phyloP scores from a whole-genome alignment of 805 yeast genomes.

The Myxozyma vanderwaltii region DNA sequence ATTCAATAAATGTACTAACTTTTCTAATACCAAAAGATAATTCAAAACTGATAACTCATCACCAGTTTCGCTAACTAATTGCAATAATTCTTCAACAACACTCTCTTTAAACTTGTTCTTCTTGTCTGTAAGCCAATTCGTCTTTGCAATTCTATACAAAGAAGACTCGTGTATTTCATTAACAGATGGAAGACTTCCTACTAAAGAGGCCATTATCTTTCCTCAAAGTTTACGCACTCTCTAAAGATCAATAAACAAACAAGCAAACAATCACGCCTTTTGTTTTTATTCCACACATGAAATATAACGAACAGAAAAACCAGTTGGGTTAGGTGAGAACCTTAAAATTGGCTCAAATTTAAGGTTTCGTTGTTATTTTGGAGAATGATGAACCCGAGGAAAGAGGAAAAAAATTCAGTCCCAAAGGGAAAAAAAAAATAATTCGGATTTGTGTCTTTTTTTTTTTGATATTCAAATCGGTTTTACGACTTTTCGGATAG shows the following conservation, averaged over 20 bases:
- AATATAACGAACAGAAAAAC: no score
- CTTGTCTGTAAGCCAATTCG: constrained; percentile 16
- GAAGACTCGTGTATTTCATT: constrained; percentile 12
- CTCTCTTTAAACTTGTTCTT: constrained; percentile 9
- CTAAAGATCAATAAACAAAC: no score
- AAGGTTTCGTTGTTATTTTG: background rate
- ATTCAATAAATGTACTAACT: constrained; percentile 13
- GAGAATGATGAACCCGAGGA: background rate
- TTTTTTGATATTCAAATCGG: no score
- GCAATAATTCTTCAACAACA: constrained; percentile 8
- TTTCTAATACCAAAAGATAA: constrained; percentile 29
- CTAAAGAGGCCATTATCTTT: background rate
- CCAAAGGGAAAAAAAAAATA: constrained; percentile 6
- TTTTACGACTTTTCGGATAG: no score
- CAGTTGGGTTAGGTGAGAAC: constrained; percentile 12
- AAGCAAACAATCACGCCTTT: no score
- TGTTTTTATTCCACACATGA: no score
- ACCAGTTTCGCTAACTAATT: constrained; percentile 4
- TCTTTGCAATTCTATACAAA: constrained; percentile 9
- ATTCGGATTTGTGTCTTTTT: no score
- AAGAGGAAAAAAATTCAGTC: constrained; percentile 7
- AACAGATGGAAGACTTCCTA: background rate
- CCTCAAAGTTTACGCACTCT: no score
- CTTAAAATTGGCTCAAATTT: background rate
- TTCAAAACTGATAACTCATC: constrained; percentile 20